These are phyloP conservation scores for baker's yeast (Saccharomyces cerevisiae) DNA, from an alignment of 805 yeast genomes.

Conservation along the genomic window DNA sequence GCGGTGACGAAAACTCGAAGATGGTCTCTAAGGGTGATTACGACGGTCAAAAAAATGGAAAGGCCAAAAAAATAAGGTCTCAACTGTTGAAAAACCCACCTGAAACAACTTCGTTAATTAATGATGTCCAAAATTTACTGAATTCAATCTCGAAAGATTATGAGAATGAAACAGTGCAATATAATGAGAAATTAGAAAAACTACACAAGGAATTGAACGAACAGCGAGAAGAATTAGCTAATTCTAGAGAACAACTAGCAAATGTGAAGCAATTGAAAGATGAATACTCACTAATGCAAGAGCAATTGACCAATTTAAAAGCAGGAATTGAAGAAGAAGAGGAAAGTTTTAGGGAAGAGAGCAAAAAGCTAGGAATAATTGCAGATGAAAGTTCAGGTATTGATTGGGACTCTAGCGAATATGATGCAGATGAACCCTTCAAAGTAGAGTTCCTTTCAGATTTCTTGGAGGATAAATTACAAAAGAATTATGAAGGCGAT, in stretches of 20 bases:
- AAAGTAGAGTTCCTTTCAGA: conserved; percentile 54
- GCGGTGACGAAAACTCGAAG: background rate
- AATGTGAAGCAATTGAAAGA: conserved; percentile 39
- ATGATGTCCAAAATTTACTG: conserved; percentile 45
- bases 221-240: conserved; percentile 20
- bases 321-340: conserved; percentile 61
- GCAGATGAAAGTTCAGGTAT: conserved; percentile 23
- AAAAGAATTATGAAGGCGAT: conserved; percentile 24
- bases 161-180: conserved; percentile 45
- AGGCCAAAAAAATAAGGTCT: background rate
- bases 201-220: conserved; percentile 37
- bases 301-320: conserved; percentile 48
- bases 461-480: conserved; percentile 38
- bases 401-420: conserved; percentile 42
- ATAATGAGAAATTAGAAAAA: conserved; percentile 43
- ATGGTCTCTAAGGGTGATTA: background rate
- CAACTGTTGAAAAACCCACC: conserved; percentile 9
- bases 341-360: conserved; percentile 39
- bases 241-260: conserved; percentile 20
- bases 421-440: conserved; percentile 91
- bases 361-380: conserved; percentile 31
- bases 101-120: conserved; percentile 29
- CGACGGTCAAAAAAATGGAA: background rate
- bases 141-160: conserved; percentile 49
- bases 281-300: conserved; percentile 46